Percentiles rank a stretch among this genome's conserved stretches.
phyloP scores from a whole-genome alignment of 1,284 basidiomycete genomes.

The Papiliotrema fonsecae region DNA sequence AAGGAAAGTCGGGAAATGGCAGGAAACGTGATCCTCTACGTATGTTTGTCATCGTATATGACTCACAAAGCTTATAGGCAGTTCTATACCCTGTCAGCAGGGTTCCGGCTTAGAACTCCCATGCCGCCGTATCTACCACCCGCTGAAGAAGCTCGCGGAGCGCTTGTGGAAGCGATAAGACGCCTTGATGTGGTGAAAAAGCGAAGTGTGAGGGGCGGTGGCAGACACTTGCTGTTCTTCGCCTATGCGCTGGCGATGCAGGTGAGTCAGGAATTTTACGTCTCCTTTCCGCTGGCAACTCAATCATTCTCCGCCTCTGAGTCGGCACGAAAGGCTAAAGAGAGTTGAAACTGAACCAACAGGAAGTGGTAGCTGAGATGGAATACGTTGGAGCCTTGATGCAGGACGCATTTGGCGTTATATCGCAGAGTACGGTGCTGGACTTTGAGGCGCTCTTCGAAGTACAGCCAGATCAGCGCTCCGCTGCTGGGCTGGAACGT shows the following conservation, averaged over 20 bases:
- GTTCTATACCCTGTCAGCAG: constrained; percentile 80
- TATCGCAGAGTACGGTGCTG: constrained; percentile 59
- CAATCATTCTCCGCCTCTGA: too few relatives aligned
- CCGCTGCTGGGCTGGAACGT: too few relatives aligned
- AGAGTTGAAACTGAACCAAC: not conserved
- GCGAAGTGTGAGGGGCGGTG: constrained; percentile 55
- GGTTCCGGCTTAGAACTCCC: constrained; percentile 82
- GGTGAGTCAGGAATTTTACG: constrained; percentile 24
- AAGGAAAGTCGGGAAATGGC: constrained; percentile 77
- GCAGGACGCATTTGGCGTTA: constrained; percentile 81
- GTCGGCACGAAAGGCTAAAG: too few relatives aligned
- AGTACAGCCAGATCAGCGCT: too few relatives aligned
- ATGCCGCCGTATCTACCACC: constrained; percentile 93
- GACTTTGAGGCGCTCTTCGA: constrained; percentile 66
- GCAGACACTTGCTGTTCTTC: constrained; percentile 83
- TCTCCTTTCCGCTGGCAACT: too few relatives aligned
- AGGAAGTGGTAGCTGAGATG: constrained; percentile 78
- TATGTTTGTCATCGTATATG: constrained; percentile 12
- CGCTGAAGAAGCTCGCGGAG: constrained; percentile 72
- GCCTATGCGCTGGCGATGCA: constrained; percentile 88
- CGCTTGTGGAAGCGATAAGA: constrained; percentile 76
- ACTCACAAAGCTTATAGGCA: constrained; percentile 7
- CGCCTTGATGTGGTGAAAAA: constrained; percentile 72
- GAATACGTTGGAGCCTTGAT: constrained; percentile 69
- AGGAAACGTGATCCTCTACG: constrained; percentile 84